Evolutionary conservation across 129 eudicot species (phyloP).

Genomic region (Escallonia rubra): DNA sequence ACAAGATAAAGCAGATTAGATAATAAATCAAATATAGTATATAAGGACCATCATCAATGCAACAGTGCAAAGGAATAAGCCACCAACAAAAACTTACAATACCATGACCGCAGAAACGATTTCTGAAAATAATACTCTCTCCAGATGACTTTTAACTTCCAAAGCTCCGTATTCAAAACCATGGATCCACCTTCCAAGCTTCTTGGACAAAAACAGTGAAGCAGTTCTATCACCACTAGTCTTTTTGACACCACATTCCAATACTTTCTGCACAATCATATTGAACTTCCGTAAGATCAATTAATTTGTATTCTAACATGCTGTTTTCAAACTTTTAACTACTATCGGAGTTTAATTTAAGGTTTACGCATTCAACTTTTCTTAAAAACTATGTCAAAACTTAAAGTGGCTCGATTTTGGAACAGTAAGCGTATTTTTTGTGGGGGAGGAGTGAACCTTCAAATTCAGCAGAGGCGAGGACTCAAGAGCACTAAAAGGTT

Average conservation of each 20-base stretch:
- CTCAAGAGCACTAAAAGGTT: conserved; percentile 79
- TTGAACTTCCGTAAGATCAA: conserved; percentile 6
- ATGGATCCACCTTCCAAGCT: conserved; percentile 50
- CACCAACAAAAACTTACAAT: conserved; percentile 33
- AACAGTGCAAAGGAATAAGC: neutral
- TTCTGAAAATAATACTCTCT: conserved; percentile 52
- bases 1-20: neutral
- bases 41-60: conserved; percentile 4
- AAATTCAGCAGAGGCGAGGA: conserved; percentile 73
- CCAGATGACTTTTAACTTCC: conserved; percentile 74
- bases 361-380: too few species aligned
- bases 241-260: conserved; percentile 78
- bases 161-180: conserved; percentile 90
- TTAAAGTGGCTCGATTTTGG: too few species aligned
- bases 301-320: too few species aligned
- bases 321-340: too few species aligned
- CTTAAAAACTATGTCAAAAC: too few species aligned
- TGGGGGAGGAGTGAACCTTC: conserved; percentile 45
- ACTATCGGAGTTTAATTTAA: too few species aligned
- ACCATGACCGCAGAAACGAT: conserved; percentile 61
- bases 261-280: conserved; percentile 59
- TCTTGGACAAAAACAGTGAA: conserved; percentile 63
- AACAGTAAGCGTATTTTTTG: too few species aligned
- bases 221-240: conserved; percentile 53
- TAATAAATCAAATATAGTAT: neutral